Base-by-base conservation (phyloP, 441 rosid genomes). In the Erodium texanum region DNA sequence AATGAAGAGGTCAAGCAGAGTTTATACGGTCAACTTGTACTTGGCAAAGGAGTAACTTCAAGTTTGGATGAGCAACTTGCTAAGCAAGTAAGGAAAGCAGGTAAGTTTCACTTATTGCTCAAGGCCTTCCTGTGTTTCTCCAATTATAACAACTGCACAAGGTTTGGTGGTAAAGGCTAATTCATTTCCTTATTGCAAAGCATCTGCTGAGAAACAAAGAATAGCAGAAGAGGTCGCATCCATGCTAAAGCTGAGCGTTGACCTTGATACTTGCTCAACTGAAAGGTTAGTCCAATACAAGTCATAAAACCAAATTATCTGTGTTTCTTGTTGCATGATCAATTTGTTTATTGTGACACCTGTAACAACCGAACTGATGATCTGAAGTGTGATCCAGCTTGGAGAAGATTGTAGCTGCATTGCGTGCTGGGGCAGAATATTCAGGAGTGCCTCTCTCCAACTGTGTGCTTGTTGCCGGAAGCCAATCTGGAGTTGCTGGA, bases 141-240 rank as follows among this genome's bases (percentile, higher is more conserved):
- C 19, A 20, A 15, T 69, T 24, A 41, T 69, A 36, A 73, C 50
- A 20, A 68, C 24, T 74, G 36, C 56, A 32, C 64, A 69, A 54
- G 52, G 64, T 66, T 70, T 71, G 64, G 11, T 72, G 54, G 69
- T 75, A 67, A 83, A 68, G 65, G 24, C 43, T 74, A 36, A 54
- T 7, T 66, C 73, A 73, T 75, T 72, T 63, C 72, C 74, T 70
- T 75, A 11, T 24, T 27, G 71, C 45, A 70, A 84, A 93, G 98
- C 78, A 27, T 90, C 97, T 36, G 89, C 93, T 43, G 90, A 93
- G 84, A 93, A 86, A 77, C 92, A 84, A 76, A 82, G 82, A 83
- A 84, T 93, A 79, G 98, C 96, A 15, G 77, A 93, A 74, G 93
- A 90, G 83, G 92, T 93, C 77, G 98, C 97, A 24, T 87, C 92